phyloP scores from a whole-genome alignment of 1,284 basidiomycete species.

The Melampsora occidentalis region DNA sequence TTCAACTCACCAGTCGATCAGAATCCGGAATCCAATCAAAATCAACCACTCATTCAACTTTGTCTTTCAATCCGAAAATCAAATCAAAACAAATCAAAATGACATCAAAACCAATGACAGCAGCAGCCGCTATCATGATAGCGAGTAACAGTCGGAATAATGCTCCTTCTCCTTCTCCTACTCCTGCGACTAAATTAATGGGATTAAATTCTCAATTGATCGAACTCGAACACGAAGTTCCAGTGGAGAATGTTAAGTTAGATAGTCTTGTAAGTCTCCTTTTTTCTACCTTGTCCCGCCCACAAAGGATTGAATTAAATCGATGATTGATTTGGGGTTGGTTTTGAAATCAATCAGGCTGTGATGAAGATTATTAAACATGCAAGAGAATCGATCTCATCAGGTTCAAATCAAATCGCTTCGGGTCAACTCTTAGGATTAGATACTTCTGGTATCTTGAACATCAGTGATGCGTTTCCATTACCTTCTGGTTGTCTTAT shows the following conservation, averaged over 20 bases:
- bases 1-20: too few relatives aligned
- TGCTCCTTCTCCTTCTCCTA: conserved; percentile 32
- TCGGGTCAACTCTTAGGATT: conserved; percentile 84
- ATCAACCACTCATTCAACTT: background rate
- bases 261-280: conserved; percentile 70
- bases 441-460: conserved; percentile 83
- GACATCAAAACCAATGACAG: conserved; percentile 56
- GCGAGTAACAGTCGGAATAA: conserved; percentile 26
- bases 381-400: conserved; percentile 61
- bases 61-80: background rate
- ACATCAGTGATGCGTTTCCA: conserved; percentile 88
- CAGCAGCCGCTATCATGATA: conserved; percentile 58
- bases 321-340: background rate
- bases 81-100: background rate
- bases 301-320: background rate
- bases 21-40: too few relatives aligned
- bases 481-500: conserved; percentile 61
- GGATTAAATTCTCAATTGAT: conserved; percentile 75
- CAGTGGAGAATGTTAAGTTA: conserved; percentile 71
- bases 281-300: background rate
- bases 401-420: conserved; percentile 63
- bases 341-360: conserved; percentile 60
- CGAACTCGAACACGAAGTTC: conserved; percentile 82
- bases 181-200: conserved; percentile 72
- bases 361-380: conserved; percentile 87